These are phyloP conservation scores for Petunia hybrid DNA, from an alignment of 305 asterid genomes.

Conservation along the genomic window DNA sequence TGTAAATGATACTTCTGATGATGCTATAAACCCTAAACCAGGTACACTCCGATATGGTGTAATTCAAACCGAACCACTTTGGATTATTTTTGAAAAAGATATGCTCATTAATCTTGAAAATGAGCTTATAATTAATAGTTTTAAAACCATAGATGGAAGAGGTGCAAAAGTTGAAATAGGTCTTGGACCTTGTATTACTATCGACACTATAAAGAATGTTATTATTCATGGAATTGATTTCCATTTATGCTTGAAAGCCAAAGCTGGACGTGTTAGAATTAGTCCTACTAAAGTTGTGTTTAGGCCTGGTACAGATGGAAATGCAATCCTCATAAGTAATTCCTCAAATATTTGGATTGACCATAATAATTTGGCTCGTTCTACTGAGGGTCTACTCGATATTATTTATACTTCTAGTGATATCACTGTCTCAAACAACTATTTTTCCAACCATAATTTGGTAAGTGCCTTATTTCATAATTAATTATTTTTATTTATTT, in stretches of 20 bases:
- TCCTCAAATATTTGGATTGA: constrained; percentile 70
- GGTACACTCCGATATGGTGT: constrained; percentile 74
- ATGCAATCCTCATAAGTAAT: constrained; percentile 52
- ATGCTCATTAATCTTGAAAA: constrained; percentile 61
- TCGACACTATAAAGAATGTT: constrained; percentile 54
- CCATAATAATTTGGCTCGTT: constrained; percentile 57
- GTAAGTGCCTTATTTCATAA: constrained; percentile 36
- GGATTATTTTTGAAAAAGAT: constrained; percentile 60
- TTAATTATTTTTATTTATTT: too few relatives aligned
- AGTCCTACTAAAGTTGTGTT: constrained; percentile 55
- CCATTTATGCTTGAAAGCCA: constrained; percentile 38
- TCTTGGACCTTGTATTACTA: constrained; percentile 65
- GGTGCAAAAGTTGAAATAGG: constrained; percentile 66
- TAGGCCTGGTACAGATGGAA: constrained; percentile 64
- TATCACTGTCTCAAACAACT: constrained; percentile 68
- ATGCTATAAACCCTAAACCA: constrained; percentile 55
- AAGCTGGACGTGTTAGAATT: constrained; percentile 49
- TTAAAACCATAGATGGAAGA: constrained; percentile 77
- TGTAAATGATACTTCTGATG: constrained; percentile 63
- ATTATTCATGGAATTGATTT: constrained; percentile 56
- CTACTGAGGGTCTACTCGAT: constrained; percentile 66
- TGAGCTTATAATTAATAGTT: constrained; percentile 65
- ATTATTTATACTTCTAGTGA: constrained; percentile 62
- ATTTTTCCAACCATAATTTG: constrained; percentile 60
- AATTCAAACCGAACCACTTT: constrained; percentile 62